Base-by-base conservation (phyloP, 2,329 filamentous ascomycete species). In the Diaporthe batatas region DNA sequence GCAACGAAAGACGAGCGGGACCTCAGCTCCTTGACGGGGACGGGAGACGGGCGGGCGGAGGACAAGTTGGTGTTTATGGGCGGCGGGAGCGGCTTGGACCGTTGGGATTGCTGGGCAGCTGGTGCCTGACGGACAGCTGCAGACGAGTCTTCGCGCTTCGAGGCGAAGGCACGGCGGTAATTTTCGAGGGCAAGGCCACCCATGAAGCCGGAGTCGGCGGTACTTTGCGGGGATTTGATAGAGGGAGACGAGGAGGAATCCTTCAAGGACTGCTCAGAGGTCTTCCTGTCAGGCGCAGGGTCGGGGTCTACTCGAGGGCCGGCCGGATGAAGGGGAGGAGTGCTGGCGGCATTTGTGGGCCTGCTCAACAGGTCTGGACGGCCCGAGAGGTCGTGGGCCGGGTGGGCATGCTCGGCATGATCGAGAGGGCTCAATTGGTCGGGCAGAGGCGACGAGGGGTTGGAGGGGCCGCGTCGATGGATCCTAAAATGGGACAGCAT, bases 391-490 rank as follows among this genome's bases (percentile, higher is more conserved):
- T 88, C 84, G 59, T 83, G 79, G n/a, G 82, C 78, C 51, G 82
- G 80, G 39, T 84, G 81, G 67, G 85, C 82, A 73, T 84, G 81
- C 54, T 85, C 82, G 11, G 81, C 75, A 32, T 81, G 69, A 54
- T 84, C 82, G 80, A 84, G 86, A 51, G 83, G 78, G 54, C 78
- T 78, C 64, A 75, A 69, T 72, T 84, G 85, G 72, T 90, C 87
- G 69, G 85, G 83, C 34, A 84, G 79, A 6, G 89, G 88, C 44
- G 88, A 89, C 32, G 85, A 83, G 74, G 88, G 88, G 81, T 86
- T 88, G 71, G 88, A 90, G 76, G 85, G 84, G 62, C 84, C 87
- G 77, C 88, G 86, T 77, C 88, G 86, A 77, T 90, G 88, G 81
- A 90, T 90, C 77, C 88, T 87, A 62, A 90, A 83, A 58, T 75